A percentile compares a stretch with the other conserved stretches of the same genome.
Evolutionary conservation across 192 early-diverging fungal genomes (phyloP).

Genomic region (Rhizoclosmatium globosum): DNA sequence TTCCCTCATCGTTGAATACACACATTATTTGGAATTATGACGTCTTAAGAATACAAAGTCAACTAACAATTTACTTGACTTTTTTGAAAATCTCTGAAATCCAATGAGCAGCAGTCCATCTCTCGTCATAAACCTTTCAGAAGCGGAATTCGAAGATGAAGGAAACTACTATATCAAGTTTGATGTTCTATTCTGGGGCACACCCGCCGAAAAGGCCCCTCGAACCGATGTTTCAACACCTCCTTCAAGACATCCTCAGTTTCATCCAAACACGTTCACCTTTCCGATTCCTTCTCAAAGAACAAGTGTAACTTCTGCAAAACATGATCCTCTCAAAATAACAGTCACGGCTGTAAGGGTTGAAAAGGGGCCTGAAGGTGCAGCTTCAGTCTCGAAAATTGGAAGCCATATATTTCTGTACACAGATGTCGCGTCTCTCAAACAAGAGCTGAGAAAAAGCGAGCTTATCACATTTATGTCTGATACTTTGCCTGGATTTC

Average conservation of each 20-base stretch:
- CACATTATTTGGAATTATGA: too few species aligned
- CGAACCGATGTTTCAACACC: slow-evolving; percentile 26
- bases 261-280: slow-evolving; percentile 17
- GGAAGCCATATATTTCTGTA: background rate
- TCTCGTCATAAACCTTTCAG: background rate
- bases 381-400: slow-evolving; percentile 5
- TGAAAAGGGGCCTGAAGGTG: slow-evolving; percentile 5
- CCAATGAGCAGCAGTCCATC: background rate
- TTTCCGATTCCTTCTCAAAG: slow-evolving; percentile 7
- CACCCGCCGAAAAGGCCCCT: slow-evolving; percentile 7
- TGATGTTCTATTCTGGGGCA: slow-evolving; percentile 9
- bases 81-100: background rate
- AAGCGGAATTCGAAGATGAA: slow-evolving; percentile 37
- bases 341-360: slow-evolving; percentile 6
- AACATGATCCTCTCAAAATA: background rate
- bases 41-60: too few species aligned
- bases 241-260: slow-evolving; percentile 18
- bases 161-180: slow-evolving; percentile 31
- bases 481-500: slow-evolving; percentile 15
- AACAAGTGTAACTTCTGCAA: background rate
- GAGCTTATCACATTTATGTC: background rate
- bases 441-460: background rate
- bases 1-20: too few species aligned
- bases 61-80: too few species aligned
- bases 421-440: background rate